Conservation (phyloP, 1,284 basidiomycete genomes). For the Trichosporon ovoides region DNA sequence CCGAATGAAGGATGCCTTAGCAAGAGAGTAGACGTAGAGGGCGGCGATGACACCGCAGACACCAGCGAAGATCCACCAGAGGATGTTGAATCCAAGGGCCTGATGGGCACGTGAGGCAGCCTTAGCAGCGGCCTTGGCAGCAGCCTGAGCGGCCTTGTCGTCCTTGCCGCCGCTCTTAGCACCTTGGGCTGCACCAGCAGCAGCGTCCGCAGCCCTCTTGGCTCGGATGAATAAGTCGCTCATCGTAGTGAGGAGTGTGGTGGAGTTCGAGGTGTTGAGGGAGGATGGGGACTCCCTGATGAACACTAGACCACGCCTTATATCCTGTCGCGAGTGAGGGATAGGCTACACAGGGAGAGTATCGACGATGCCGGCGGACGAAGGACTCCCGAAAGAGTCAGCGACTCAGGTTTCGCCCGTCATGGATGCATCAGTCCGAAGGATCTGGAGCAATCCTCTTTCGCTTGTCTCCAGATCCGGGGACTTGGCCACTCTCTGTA, state of each 20-base stretch:
- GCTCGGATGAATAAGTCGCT: neutral
- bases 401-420: no score
- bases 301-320: neutral
- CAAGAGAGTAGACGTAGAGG: neutral
- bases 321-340: neutral
- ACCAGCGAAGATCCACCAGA: constrained; percentile 14
- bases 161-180: neutral
- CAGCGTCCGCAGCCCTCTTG: neutral
- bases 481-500: no score
- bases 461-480: no score
- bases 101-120: neutral
- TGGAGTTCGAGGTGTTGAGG: neutral
- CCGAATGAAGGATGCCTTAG: neutral
- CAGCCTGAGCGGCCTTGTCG: neutral
- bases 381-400: no score
- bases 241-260: neutral
- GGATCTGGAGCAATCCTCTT: no score
- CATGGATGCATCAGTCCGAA: no score
- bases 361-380: no score
- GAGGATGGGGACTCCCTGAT: neutral
- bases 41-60: neutral
- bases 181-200: neutral
- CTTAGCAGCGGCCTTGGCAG: neutral
- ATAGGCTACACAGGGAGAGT: no score
- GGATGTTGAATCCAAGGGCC: constrained; percentile 2